Base-by-base conservation (phyloP, 805 yeast genomes). In the Wickerhamiella dianesei region DNA sequence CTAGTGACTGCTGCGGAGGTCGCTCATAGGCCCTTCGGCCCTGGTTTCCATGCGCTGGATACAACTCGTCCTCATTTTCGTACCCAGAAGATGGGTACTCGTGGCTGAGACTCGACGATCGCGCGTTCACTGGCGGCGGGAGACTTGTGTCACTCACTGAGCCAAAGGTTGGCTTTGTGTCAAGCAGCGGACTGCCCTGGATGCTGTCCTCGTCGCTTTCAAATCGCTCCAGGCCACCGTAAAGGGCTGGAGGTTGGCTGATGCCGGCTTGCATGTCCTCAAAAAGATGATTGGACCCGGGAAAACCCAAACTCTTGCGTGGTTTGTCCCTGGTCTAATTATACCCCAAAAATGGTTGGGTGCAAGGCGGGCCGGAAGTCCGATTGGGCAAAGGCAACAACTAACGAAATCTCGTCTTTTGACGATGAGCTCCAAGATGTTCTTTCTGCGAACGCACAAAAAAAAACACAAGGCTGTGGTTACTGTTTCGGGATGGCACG, bases 131-230 rank as follows among this genome's bases (percentile, higher is more conserved):
- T 29, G 19, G 25, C 22, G 21, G 41, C 16, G 41, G 41, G 25
- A 19, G n/a, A 39, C 9, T 12, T 21, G 25, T 19, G 21, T 19
- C 18, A 18, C 17, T 5, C 5, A 18, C 25, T 5, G 25, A 19
- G 4, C 16, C 16, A 21, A 39, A 51, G 16, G 35, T 35, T 5
- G 51, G 44, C 18, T 40, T 47, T 19, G 55, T 51, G 16, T 53
- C 49, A 12, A 53, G 49, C 37, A 46, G 46, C 8, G 57, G 57
- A 35, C 53, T 50, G 6, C 45, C 44, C 47, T 53, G 57, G 21
- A 53, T 53, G 42, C 57, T 53, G 46, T 47, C 49, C 12, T 43
- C 53, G 41, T 50, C 53, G 37, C 52, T 48, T 17, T 46, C 50
- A 8, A 40, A 47, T 3, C 21, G 12, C 13, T 44, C 46, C 3